Evolutionary conservation across 2,329 filamentous ascomycete species (phyloP).

Genomic region (Talaromyces sp.): DNA sequence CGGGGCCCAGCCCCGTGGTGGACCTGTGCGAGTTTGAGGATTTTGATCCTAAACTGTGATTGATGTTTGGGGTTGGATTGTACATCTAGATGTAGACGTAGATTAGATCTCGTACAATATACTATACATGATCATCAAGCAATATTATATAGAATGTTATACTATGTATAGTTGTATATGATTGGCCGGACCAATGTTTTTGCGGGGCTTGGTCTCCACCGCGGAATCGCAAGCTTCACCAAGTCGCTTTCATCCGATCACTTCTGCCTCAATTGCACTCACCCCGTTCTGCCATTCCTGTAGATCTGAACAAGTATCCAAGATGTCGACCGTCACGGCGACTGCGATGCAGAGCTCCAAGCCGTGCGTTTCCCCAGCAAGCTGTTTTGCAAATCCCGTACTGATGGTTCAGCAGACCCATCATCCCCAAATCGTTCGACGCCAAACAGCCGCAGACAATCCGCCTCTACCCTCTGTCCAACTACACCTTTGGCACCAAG

Average conservation of each 20-base stretch:
- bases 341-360: slow-evolving; percentile 70
- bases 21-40: slow-evolving; percentile 84
- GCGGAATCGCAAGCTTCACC: neutral
- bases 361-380: slow-evolving; percentile 38
- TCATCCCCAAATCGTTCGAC: slow-evolving; percentile 77
- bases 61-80: slow-evolving; percentile 11
- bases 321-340: slow-evolving; percentile 80
- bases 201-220: slow-evolving; percentile 13
- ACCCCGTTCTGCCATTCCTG: neutral
- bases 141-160: neutral
- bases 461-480: slow-evolving; percentile 87
- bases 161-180: too few relatives aligned
- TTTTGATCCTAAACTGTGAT: slow-evolving; percentile 69
- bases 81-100: slow-evolving; percentile 6
- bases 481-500: slow-evolving; percentile 98
- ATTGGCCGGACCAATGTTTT: slow-evolving; percentile 24
- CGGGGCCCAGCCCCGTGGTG: slow-evolving; percentile 65
- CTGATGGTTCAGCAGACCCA: slow-evolving; percentile 48
- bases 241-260: neutral
- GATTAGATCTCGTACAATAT: neutral
- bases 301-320: neutral
- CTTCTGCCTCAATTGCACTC: neutral
- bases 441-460: slow-evolving; percentile 85
- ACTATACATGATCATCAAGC: neutral
- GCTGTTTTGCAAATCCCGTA: neutral